A percentile compares a stretch with the other conserved stretches of the same genome.
Conservation (phyloP, 805 yeast genomes). For the Cyberlindnera japonica region DNA sequence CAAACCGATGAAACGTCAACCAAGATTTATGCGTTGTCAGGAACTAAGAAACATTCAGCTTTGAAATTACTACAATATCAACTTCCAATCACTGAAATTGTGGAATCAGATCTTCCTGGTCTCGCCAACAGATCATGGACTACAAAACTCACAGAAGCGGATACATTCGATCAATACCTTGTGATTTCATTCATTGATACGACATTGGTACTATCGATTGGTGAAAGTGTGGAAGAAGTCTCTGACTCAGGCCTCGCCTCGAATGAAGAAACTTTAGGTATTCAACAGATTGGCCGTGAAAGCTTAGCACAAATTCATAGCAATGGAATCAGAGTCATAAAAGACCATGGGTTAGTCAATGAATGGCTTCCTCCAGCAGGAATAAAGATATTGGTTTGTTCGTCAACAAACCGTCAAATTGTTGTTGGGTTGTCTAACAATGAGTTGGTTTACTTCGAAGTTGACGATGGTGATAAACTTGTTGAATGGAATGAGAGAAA, state of each 20-base stretch:
- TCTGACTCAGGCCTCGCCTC: slow-evolving; percentile 58
- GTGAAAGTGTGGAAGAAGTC: slow-evolving; percentile 77
- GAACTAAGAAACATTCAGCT: slow-evolving; percentile 41
- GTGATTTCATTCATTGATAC: slow-evolving; percentile 61
- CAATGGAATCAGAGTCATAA: slow-evolving; percentile 63
- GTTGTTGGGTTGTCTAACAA: slow-evolving; percentile 67
- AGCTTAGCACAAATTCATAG: slow-evolving; percentile 72
- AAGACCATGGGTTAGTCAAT: slow-evolving; percentile 19
- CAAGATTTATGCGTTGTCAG: slow-evolving; percentile 39
- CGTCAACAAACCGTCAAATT: slow-evolving; percentile 65
- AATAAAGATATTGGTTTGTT: slow-evolving; percentile 52
- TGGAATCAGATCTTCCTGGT: slow-evolving; percentile 72
- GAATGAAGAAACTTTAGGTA: slow-evolving; percentile 58
- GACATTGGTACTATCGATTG: slow-evolving; percentile 71
- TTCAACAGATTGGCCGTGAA: slow-evolving; percentile 59
- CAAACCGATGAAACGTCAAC: slow-evolving; percentile 33
- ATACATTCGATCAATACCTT: slow-evolving; percentile 56
- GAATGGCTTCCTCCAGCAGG: slow-evolving; percentile 89
- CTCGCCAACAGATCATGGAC: slow-evolving; percentile 63
- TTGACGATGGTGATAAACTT: slow-evolving; percentile 59
- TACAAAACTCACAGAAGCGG: slow-evolving; percentile 42
- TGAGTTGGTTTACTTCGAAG: slow-evolving; percentile 80
- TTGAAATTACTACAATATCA: slow-evolving; percentile 54
- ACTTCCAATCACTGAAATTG: slow-evolving; percentile 56
- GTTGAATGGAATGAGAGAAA: slow-evolving; percentile 65